A percentile compares a stretch with the other conserved stretches of the same genome.
These are phyloP conservation scores for Rhytidhysteron rufulum DNA, from an alignment of 2,329 filamentous ascomycete genomes.

Conservation along the genomic window DNA sequence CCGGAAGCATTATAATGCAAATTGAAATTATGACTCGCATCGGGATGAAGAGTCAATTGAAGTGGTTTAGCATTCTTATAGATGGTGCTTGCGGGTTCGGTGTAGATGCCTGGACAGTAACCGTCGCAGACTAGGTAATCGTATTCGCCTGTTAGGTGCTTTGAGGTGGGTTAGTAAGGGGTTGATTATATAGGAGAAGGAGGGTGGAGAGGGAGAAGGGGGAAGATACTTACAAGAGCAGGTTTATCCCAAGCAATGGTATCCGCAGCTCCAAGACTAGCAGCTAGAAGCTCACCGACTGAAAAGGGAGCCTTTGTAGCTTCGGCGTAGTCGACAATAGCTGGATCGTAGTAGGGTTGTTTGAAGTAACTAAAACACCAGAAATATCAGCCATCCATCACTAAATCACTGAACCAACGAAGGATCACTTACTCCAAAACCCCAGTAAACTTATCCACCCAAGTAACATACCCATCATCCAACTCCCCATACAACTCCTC, in stretches of 20 bases:
- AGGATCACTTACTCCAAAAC: slow-evolving; percentile 6
- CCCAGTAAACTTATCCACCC: slow-evolving; percentile 20
- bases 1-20: neutral
- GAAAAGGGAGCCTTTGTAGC: neutral
- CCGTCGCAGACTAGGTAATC: neutral
- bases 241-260: neutral
- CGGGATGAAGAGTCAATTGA: neutral
- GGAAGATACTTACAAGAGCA: neutral
- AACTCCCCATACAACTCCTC: slow-evolving; percentile 10
- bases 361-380: slow-evolving; percentile 16
- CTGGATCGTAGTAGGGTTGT: slow-evolving; percentile 11
- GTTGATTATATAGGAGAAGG: neutral
- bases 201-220: too few relatives aligned
- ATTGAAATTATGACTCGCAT: slow-evolving; percentile 1
- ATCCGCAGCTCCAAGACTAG: neutral
- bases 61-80: neutral
- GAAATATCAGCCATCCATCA: neutral
- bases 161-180: neutral
- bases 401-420: too few relatives aligned
- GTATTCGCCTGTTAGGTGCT: neutral
- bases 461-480: slow-evolving; percentile 24
- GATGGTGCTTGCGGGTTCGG: neutral
- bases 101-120: neutral
- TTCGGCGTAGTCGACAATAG: slow-evolving; percentile 13
- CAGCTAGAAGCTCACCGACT: neutral